Percentiles rank a stretch among this genome's conserved stretches.
These are phyloP conservation scores for Coleophoma crateriformis DNA, from an alignment of 2,329 filamentous ascomycete species.

Conservation along the genomic window DNA sequence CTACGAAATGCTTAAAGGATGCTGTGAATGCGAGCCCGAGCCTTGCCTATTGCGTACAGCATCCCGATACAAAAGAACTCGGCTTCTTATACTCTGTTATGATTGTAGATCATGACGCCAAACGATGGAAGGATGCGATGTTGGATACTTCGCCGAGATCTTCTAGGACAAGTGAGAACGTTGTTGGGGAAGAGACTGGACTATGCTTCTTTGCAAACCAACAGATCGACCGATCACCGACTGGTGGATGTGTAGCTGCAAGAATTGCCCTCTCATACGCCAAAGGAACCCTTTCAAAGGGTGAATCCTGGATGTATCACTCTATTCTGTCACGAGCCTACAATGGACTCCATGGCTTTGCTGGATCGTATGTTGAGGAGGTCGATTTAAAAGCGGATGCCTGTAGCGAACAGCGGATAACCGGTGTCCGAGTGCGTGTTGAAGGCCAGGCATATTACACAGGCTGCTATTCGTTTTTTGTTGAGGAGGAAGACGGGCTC, in stretches of 20 bases:
- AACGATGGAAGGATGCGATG: neutral
- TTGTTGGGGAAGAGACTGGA: neutral
- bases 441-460: neutral
- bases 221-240: conserved; percentile 1
- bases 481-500: neutral
- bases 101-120: neutral
- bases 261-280: conserved; percentile 1
- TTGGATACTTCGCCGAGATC: too few relatives aligned
- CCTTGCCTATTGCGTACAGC: neutral
- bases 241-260: conserved; percentile 1
- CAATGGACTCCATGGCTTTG: neutral
- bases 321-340: conserved; percentile 1
- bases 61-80: neutral
- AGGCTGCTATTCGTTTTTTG: neutral
- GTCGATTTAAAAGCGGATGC: neutral
- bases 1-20: neutral
- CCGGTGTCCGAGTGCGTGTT: neutral
- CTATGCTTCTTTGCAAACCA: conserved; percentile 1
- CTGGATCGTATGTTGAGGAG: neutral
- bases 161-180: too few relatives aligned
- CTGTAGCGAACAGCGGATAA: neutral
- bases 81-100: neutral
- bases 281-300: neutral
- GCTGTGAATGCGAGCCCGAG: neutral
- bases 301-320: conserved; percentile 1